Evolutionary conservation across 345 rosid species (phyloP).

Genomic region (Murraya paniculata): DNA sequence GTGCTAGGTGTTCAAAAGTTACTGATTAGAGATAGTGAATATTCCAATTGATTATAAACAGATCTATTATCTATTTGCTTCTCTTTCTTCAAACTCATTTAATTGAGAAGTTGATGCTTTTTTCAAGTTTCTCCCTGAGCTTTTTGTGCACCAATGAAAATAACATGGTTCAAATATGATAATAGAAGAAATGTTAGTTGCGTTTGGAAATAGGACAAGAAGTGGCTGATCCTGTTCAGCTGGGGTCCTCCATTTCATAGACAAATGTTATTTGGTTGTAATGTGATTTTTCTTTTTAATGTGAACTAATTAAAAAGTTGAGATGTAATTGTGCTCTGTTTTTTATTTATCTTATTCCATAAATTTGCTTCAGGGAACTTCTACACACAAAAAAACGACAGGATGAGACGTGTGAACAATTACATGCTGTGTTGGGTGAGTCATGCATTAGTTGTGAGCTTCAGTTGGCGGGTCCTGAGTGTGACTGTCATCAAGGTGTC

Average conservation of each 20-base stretch:
- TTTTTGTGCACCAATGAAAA: neutral
- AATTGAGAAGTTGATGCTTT: neutral
- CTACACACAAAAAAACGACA: constrained; percentile 60
- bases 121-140: neutral
- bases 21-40: neutral
- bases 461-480: constrained; percentile 65
- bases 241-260: neutral
- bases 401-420: constrained; percentile 53
- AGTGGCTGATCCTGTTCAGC: neutral
- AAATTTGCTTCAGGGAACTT: constrained; percentile 54
- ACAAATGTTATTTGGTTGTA: neutral
- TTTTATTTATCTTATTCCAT: constrained; percentile 3
- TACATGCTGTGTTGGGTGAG: constrained; percentile 66
- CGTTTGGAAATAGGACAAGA: neutral
- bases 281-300: neutral
- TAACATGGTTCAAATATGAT: constrained; percentile 1
- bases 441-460: constrained; percentile 81
- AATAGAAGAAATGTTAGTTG: neutral
- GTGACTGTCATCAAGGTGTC: constrained; percentile 47
- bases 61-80: neutral
- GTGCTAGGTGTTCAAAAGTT: neutral
- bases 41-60: neutral
- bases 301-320: neutral
- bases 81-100: neutral
- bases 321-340: neutral